Percentiles rank a stretch among this genome's conserved stretches.
phyloP scores from a whole-genome alignment of 208 protist genomes.

The Trypanosoma cruzi region DNA sequence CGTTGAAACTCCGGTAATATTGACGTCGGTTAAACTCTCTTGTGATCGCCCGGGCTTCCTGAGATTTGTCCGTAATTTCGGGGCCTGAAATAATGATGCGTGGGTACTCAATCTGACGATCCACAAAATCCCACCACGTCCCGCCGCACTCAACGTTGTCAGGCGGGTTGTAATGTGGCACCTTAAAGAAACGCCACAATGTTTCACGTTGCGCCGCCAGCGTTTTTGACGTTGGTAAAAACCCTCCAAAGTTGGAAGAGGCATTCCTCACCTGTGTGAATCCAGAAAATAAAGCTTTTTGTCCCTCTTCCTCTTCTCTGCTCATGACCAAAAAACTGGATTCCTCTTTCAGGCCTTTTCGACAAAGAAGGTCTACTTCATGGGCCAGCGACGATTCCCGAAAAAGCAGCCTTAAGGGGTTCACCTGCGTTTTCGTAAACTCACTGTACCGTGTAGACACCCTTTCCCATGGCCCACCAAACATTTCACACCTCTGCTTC shows the following conservation, averaged over 20 bases:
- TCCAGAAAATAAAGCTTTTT: neutral
- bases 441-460: conserved; percentile 51
- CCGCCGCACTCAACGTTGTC: no score
- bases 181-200: conserved; percentile 26
- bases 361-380: conserved; percentile 68
- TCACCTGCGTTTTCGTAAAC: conserved; percentile 64
- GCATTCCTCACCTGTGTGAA: neutral
- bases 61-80: conserved; percentile 24
- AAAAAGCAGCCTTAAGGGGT: conserved; percentile 65
- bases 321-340: neutral
- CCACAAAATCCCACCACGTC: conserved; percentile 2
- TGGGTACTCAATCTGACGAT: conserved; percentile 52
- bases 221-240: neutral
- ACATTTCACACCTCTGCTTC: conserved; percentile 27
- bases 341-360: conserved; percentile 18
- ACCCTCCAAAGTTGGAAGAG: neutral
- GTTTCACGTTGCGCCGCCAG: conserved; percentile 7
- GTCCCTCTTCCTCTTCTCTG: neutral
- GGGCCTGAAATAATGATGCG: conserved; percentile 79
- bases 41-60: conserved; percentile 41
- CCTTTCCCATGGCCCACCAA: conserved; percentile 59
- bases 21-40: conserved; percentile 36
- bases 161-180: conserved; percentile 3
- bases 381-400: conserved; percentile 57
- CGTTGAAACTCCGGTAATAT: conserved; percentile 54